Conservation (phyloP, 176 grass and related monocot species). For the Lolium rigidum region DNA sequence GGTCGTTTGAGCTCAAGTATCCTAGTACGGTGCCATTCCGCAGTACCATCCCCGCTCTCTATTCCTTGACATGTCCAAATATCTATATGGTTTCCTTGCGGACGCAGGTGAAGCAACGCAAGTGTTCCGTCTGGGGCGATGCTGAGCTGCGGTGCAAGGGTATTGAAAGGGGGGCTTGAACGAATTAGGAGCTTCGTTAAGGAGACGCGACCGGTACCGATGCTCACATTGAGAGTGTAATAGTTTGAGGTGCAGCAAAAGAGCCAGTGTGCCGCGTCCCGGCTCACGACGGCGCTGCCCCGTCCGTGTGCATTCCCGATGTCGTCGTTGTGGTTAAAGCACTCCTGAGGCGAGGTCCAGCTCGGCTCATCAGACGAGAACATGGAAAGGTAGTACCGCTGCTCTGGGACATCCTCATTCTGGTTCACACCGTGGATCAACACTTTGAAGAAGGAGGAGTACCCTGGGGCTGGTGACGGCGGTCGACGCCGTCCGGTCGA, state of each 20-base stretch:
- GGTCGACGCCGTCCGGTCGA: background rate
- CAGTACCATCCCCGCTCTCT: background rate
- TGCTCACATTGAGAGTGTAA: background rate
- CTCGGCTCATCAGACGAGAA: background rate
- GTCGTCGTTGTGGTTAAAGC: background rate
- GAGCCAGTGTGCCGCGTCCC: background rate
- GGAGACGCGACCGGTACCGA: background rate
- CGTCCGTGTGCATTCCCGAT: background rate
- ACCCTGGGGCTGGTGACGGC: no score
- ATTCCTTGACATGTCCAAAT: background rate
- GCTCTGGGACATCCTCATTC: background rate
- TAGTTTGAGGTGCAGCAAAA: background rate
- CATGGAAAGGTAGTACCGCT: background rate
- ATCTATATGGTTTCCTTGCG: background rate
- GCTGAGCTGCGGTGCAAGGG: background rate
- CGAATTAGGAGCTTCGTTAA: background rate
- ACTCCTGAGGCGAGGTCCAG: background rate
- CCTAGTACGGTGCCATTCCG: background rate
- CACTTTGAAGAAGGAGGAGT: background rate
- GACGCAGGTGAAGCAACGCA: background rate
- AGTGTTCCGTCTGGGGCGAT: background rate
- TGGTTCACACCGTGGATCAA: background rate
- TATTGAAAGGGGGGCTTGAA: background rate
- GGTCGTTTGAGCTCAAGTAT: background rate
- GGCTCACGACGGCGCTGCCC: background rate